Base-by-base conservation (phyloP, 345 rosid genomes). In the Zanthoxylum bungeanum region DNA sequence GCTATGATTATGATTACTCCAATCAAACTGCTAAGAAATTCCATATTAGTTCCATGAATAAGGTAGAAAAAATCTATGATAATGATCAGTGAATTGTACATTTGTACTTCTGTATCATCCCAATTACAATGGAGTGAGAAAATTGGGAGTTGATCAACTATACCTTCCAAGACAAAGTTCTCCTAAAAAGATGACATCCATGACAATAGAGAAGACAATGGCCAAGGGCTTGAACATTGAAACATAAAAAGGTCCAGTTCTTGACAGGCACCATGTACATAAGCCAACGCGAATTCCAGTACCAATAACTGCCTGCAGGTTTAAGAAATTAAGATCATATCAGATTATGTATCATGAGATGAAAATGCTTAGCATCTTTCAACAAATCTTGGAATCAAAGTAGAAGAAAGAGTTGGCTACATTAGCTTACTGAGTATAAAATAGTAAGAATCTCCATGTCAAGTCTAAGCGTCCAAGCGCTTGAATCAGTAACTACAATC, bases 381-480 rank as follows among this genome's bases (percentile, higher is more conserved):
- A 8, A 34, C 30, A 50, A 17, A 30, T 24, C n/a, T 55, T 25
- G 33, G 9, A 59, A 31, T 30, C 0, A 33, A 5, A 59, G 3
- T 2, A n/a, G 36, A 47, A 46, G 53, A 8, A 17, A 33, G 33
- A 57, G 28, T 1, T 24, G 17, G 44, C 3, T 1, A 31, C 25
- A 50, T 22, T n/a, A n/a, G 68, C 77, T 72, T 75, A 79, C 83
- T 0, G 73, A 34, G 52, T 76, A 78, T 1, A 76, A 12, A 31
- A 85, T 28, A 30, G 81, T 72, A 59, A 69, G 31, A 52, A 77
- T 46, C 66, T 75, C 79, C 19, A 71, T 68, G 14, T 65, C 78
- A 5, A 73, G 74, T 28, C 59, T 72, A 25, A 82, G 47, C 64
- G 56, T 85, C 88, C 88, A 85, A 49, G 86, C 83, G 66, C 70